phyloP scores from a whole-genome alignment of 2,329 filamentous ascomycete genomes.

The Pseudogymnoascus sp. region DNA sequence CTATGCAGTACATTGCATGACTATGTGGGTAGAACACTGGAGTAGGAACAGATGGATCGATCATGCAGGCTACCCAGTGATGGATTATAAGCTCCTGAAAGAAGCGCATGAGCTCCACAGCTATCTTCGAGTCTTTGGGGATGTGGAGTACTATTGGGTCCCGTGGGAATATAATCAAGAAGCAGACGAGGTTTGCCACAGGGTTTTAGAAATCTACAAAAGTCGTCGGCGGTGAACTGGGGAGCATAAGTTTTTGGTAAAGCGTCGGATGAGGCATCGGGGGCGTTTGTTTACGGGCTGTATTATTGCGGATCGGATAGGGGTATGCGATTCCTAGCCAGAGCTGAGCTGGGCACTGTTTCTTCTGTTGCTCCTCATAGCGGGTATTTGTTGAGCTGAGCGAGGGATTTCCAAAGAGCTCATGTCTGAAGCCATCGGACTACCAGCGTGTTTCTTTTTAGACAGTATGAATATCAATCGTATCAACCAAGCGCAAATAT shows the following conservation, averaged over 20 bases:
- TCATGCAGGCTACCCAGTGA: slow-evolving; percentile 23
- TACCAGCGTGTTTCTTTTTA: background rate
- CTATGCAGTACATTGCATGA: slow-evolving; percentile 30
- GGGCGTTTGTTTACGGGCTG: background rate
- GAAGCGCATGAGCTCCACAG: slow-evolving; percentile 23
- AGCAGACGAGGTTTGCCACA: too few species aligned
- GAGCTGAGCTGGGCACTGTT: background rate
- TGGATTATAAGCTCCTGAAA: slow-evolving; percentile 30
- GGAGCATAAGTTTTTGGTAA: background rate
- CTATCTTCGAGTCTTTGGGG: slow-evolving; percentile 21
- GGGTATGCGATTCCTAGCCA: background rate
- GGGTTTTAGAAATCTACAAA: too few species aligned
- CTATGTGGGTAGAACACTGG: slow-evolving; percentile 27
- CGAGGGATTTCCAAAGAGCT: background rate
- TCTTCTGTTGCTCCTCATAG: background rate
- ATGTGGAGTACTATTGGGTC: slow-evolving; percentile 21
- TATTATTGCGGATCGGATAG: background rate
- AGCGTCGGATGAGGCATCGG: too few species aligned
- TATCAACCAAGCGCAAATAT: background rate
- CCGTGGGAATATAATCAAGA: too few species aligned
- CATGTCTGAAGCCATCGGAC: background rate
- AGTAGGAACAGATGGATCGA: slow-evolving; percentile 27
- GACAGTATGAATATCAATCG: background rate
- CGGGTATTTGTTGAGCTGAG: background rate
- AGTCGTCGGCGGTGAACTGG: too few species aligned